phyloP scores from a whole-genome alignment of 1,284 basidiomycete species.

The Entoloma clypeatum region DNA sequence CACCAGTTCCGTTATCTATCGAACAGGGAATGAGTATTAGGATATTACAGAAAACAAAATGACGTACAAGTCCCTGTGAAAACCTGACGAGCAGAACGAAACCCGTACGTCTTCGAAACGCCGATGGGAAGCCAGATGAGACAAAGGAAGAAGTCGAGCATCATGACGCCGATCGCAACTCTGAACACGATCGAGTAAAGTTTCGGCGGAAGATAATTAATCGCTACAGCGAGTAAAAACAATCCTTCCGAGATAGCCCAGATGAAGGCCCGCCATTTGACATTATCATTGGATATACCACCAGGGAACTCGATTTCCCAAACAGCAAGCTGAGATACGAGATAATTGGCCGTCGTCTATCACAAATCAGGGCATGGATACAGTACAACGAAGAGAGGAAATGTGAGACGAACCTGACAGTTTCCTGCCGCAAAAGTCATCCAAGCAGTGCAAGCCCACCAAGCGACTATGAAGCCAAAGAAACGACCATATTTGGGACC shows the following conservation, averaged over 20 bases:
- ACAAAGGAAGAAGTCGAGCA: constrained; percentile 81
- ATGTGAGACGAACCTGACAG: constrained; percentile 56
- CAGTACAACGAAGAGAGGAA: constrained; percentile 1
- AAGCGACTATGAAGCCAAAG: constrained; percentile 83
- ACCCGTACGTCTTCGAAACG: constrained; percentile 78
- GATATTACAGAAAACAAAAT: no score
- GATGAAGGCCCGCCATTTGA: constrained; percentile 80
- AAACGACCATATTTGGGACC: constrained; percentile 80
- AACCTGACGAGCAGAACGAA: constrained; percentile 73
- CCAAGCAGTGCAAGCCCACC: constrained; percentile 89
- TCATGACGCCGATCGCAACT: constrained; percentile 66
- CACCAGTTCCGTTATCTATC: constrained; percentile 84
- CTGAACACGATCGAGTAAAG: constrained; percentile 73
- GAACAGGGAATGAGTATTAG: not conserved
- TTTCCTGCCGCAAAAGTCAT: constrained; percentile 85
- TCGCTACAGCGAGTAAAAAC: constrained; percentile 63
- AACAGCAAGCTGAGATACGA: constrained; percentile 76
- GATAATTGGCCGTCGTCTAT: constrained; percentile 80
- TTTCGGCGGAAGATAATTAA: constrained; percentile 79
- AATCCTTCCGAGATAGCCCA: constrained; percentile 77
- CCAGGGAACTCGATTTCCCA: constrained; percentile 79
- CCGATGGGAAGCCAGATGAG: constrained; percentile 88
- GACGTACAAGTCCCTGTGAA: constrained; percentile 73
- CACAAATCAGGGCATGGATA: constrained; percentile 1
- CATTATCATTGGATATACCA: constrained; percentile 60